Percentiles rank a stretch among this genome's conserved stretches.
Conservation (phyloP, 1,139 yeast genomes). For the Kodamaea ohmeri region DNA sequence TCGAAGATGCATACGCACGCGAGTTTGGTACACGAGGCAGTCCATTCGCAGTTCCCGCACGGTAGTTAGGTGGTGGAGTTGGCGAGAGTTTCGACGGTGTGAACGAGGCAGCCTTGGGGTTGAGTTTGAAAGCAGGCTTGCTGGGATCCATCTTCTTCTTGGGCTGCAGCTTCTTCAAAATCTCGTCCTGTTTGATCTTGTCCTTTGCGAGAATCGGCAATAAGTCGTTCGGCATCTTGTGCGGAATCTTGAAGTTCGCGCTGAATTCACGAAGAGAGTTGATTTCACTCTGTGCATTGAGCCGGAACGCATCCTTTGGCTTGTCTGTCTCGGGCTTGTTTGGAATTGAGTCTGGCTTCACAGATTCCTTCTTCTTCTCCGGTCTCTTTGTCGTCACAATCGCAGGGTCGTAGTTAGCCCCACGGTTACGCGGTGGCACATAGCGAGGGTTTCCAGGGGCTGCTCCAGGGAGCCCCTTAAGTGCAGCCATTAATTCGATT, state of each 20-base stretch:
- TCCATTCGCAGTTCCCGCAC: conserved; percentile 4
- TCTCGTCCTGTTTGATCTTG: conserved; percentile 61
- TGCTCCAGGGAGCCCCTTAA: conserved; percentile 26
- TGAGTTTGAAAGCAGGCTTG: conserved; percentile 64
- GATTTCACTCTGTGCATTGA: conserved; percentile 63
- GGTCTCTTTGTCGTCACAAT: conserved; percentile 49
- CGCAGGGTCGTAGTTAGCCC: conserved; percentile 76
- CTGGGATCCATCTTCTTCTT: conserved; percentile 52
- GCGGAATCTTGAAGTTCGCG: conserved; percentile 76
- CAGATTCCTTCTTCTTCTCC: conserved; percentile 6
- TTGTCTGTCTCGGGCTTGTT: conserved; percentile 28
- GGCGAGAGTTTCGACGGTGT: conserved; percentile 49
- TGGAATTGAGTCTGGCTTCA: conserved; percentile 21
- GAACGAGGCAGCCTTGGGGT: conserved; percentile 69
- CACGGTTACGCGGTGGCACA: conserved; percentile 66
- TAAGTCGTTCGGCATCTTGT: conserved; percentile 71
- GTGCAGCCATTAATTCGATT: conserved; percentile 63
- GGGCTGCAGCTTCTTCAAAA: conserved; percentile 31
- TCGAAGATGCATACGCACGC: conserved; percentile 26
- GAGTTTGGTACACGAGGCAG: conserved; percentile 32
- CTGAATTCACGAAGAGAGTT: conserved; percentile 82
- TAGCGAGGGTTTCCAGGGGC: conserved; percentile 31
- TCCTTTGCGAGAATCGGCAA: conserved; percentile 74
- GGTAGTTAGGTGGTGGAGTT: conserved; percentile 27
- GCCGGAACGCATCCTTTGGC: conserved; percentile 41